Conservation (phyloP, 352 stramenopile genomes). For the Phytophthora foliorum region DNA sequence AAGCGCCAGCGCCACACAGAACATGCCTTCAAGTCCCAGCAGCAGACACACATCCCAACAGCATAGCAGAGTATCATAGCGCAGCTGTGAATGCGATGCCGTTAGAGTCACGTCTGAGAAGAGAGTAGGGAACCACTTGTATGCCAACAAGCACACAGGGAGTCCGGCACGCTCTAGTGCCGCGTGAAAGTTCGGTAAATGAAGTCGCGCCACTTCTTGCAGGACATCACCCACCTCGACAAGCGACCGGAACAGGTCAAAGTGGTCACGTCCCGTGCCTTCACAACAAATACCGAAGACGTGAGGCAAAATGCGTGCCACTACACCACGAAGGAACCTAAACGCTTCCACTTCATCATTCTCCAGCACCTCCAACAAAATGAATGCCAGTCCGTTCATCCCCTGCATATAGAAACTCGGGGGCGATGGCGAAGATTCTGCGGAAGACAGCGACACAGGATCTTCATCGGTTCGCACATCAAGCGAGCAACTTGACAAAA, state of each 20-base stretch:
- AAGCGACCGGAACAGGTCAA: constrained; percentile 78
- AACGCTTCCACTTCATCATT: constrained; percentile 68
- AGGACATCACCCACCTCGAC: constrained; percentile 76
- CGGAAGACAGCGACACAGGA: constrained; percentile 35
- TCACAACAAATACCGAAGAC: constrained; percentile 77
- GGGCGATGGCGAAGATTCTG: constrained; percentile 27
- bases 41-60: constrained; percentile 88
- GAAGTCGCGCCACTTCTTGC: constrained; percentile 77
- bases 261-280: constrained; percentile 56
- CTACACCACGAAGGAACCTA: constrained; percentile 69
- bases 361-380: constrained; percentile 71
- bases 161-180: constrained; percentile 68
- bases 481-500: constrained; percentile 67
- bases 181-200: constrained; percentile 69
- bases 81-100: constrained; percentile 76
- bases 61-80: constrained; percentile 77
- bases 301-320: constrained; percentile 75
- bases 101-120: constrained; percentile 88
- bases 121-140: constrained; percentile 91
- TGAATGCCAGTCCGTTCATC: constrained; percentile 87
- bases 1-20: constrained; percentile 75
- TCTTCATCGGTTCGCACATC: constrained; percentile 53
- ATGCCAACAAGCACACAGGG: constrained; percentile 81
- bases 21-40: constrained; percentile 85
- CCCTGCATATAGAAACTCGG: constrained; percentile 86